Percentiles rank a stretch among this genome's conserved stretches.
phyloP scores from a whole-genome alignment of 495 filamentous ascomycete genomes.

The Astrothelium macrocarpum region DNA sequence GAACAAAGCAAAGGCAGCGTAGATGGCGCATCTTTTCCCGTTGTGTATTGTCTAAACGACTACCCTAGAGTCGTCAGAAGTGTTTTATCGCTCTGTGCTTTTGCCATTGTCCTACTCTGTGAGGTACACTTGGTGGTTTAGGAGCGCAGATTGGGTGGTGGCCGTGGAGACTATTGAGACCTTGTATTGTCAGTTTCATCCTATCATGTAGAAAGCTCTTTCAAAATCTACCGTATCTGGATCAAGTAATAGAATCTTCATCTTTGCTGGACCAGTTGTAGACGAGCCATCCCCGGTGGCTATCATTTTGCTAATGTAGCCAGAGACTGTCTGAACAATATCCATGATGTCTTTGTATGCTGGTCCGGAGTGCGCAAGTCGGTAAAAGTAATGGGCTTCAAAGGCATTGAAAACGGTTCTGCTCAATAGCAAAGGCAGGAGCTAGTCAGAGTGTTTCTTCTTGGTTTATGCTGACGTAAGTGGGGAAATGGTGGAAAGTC shows the following conservation, averaged over 20 bases:
- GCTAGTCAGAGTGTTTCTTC: too few species aligned
- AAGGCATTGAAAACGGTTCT: too few species aligned
- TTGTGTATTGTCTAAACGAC: constrained; percentile 76
- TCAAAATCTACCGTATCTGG: constrained; percentile 69
- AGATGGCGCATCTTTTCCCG: constrained; percentile 98
- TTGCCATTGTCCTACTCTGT: constrained; percentile 51
- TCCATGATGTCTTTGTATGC: too few species aligned
- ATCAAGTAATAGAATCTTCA: constrained; percentile 96
- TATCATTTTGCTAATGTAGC: constrained; percentile 97
- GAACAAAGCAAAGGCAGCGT: constrained; percentile 83
- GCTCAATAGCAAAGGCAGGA: too few species aligned
- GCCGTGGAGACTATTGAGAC: constrained; percentile 86
- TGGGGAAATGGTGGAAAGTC: too few species aligned
- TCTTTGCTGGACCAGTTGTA: constrained; percentile 72
- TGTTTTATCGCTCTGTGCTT: background rate
- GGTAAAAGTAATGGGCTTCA: too few species aligned
- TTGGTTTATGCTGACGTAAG: too few species aligned
- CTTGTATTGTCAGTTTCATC: constrained; percentile 28
- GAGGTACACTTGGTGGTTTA: constrained; percentile 95
- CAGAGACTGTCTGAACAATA: constrained; percentile 79
- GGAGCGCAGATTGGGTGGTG: constrained; percentile 88
- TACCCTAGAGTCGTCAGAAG: constrained; percentile 23
- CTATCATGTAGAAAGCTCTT: background rate
- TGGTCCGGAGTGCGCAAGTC: too few species aligned
- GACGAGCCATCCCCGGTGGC: constrained; percentile 64